Evolutionary conservation across 164 flowering plant genomes (phyloP).

Genomic region (Annona squamosa): DNA sequence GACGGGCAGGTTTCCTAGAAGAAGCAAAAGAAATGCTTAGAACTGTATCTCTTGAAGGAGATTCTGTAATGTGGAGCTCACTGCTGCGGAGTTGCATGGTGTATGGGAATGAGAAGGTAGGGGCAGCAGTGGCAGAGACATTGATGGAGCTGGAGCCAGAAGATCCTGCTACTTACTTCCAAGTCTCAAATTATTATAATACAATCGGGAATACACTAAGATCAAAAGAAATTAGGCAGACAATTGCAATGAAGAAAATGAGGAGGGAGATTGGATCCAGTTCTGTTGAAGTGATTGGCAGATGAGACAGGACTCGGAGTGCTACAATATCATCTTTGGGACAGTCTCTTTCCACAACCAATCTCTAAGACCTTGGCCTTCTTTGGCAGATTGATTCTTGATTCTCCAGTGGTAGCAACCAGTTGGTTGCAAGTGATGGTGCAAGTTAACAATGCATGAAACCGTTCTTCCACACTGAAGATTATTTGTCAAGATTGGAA

Average conservation of each 20-base stretch:
- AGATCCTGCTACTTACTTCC: constrained; percentile 43
- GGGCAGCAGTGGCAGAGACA: constrained; percentile 40
- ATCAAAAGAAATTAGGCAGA: constrained; percentile 35
- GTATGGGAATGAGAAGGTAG: constrained; percentile 41
- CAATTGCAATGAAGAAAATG: constrained; percentile 29
- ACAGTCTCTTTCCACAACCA: no score
- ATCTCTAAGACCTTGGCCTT: no score
- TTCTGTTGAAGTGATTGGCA: constrained; percentile 27
- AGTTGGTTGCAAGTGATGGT: no score
- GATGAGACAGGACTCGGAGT: no score
- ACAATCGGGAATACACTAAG: constrained; percentile 50
- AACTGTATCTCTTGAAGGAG: constrained; percentile 22
- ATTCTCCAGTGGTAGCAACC: no score
- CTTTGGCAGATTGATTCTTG: no score
- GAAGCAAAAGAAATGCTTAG: constrained; percentile 57
- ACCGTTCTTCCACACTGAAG: no score
- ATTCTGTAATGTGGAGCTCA: constrained; percentile 60
- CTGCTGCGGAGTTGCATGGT: constrained; percentile 54
- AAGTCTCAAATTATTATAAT: constrained; percentile 47
- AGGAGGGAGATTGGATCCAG: constrained; percentile 50
- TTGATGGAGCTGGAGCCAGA: constrained; percentile 49
- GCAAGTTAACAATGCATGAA: no score
- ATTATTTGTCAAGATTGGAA: no score
- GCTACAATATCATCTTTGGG: no score
- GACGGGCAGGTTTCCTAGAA: constrained; percentile 58